These are phyloP conservation scores for Yarrowia sp. DNA, from an alignment of 805 yeast species.

Conservation along the genomic window DNA sequence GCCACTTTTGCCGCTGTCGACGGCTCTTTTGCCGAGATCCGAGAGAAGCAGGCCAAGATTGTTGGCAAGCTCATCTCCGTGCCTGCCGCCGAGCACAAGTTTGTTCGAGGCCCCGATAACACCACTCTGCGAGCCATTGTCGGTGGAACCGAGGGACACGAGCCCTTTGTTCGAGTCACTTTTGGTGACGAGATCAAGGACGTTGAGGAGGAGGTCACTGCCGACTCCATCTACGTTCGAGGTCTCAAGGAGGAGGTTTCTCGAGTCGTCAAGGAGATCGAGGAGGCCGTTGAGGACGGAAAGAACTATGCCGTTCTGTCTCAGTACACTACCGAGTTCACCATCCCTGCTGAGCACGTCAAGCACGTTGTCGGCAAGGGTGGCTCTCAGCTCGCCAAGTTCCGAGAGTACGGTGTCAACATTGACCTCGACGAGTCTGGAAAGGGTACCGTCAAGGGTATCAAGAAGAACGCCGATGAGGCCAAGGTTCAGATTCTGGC, in stretches of 20 bases:
- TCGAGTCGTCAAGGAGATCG: conserved; percentile 52
- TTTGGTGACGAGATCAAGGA: conserved; percentile 38
- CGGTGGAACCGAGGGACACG: conserved; percentile 42
- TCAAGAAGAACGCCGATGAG: conserved; percentile 72
- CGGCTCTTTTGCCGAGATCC: conserved; percentile 53
- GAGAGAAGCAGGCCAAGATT: conserved; percentile 57
- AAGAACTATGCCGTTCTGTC: conserved; percentile 49
- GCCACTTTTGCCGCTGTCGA: conserved; percentile 52
- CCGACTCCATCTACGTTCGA: conserved; percentile 59
- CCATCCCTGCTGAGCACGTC: conserved; percentile 64
- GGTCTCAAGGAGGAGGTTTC: conserved; percentile 68
- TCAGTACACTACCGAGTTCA: conserved; percentile 48
- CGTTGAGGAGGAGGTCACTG: conserved; percentile 40
- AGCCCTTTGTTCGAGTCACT: conserved; percentile 41
- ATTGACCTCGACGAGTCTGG: conserved; percentile 68
- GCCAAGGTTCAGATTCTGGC: conserved; percentile 59
- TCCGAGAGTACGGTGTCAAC: conserved; percentile 70
- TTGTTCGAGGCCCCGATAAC: conserved; percentile 59
- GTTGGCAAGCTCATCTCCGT: conserved; percentile 52
- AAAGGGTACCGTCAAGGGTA: conserved; percentile 65
- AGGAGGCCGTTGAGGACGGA: conserved; percentile 54
- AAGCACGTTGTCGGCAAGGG: conserved; percentile 86
- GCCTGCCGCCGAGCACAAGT: conserved; percentile 54
- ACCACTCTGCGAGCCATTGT: conserved; percentile 51
- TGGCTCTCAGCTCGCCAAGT: conserved; percentile 68